These are phyloP conservation scores for Xylaria sp. DNA, from an alignment of 2,329 filamentous ascomycete species.

Conservation along the genomic window DNA sequence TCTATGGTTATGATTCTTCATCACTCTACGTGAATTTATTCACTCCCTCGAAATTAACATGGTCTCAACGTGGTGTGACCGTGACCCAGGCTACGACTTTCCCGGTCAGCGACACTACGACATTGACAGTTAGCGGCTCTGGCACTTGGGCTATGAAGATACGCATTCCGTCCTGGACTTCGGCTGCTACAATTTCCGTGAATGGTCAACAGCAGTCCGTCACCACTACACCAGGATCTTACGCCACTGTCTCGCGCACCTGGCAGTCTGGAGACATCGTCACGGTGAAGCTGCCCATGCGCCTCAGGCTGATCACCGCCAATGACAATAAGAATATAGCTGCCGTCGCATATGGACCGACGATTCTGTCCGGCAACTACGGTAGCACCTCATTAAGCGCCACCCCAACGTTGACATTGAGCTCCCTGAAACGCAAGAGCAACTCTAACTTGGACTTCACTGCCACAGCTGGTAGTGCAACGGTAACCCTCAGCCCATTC, in stretches of 20 bases:
- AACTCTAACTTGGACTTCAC: constrained; percentile 48
- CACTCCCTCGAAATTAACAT: constrained; percentile 58
- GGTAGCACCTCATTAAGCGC: constrained; percentile 46
- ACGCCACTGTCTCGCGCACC: constrained; percentile 54
- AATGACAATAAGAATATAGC: constrained; percentile 59
- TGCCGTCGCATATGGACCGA: constrained; percentile 60
- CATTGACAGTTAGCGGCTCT: constrained; percentile 52
- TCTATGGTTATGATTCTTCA: constrained; percentile 59
- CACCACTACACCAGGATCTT: constrained; percentile 51
- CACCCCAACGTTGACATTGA: constrained; percentile 49
- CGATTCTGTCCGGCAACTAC: constrained; percentile 59
- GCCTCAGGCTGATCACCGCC: constrained; percentile 55
- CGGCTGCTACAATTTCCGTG: constrained; percentile 53
- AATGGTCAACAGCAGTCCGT: constrained; percentile 53
- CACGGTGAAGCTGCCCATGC: constrained; percentile 58
- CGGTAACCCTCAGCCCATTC: constrained; percentile 52
- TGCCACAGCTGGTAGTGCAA: constrained; percentile 48
- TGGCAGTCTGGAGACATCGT: constrained; percentile 59
- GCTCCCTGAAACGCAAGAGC: constrained; percentile 44
- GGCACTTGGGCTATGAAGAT: constrained; percentile 52
- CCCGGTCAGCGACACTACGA: constrained; percentile 55
- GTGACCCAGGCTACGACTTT: constrained; percentile 58
- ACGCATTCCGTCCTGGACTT: constrained; percentile 61
- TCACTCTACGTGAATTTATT: constrained; percentile 63
- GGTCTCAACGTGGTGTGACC: constrained; percentile 54